Percentiles rank a stretch among this genome's conserved stretches.
phyloP scores from a whole-genome alignment of 129 eudicot genomes.

The carrot (Daucus carota) region DNA sequence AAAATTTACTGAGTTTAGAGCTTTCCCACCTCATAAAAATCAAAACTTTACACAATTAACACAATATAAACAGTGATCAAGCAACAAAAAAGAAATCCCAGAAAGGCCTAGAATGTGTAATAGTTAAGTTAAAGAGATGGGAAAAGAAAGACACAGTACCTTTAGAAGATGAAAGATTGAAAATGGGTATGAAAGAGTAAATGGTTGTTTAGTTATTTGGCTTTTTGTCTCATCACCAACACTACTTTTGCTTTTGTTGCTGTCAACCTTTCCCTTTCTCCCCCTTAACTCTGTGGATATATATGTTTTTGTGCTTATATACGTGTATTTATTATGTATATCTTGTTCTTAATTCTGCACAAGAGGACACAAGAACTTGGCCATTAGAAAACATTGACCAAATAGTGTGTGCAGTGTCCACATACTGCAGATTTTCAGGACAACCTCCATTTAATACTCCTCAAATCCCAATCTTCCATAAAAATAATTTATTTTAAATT shows the following conservation, averaged over 20 bases:
- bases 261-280: constrained; percentile 14
- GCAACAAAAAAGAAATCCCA: not conserved
- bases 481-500: no score
- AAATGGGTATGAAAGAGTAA: not conserved
- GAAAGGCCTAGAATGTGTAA: constrained; percentile 10
- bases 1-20: not conserved
- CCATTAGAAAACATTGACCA: not conserved
- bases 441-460: no score
- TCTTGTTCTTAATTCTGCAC: not conserved
- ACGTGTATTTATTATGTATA: not conserved
- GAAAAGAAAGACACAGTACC: constrained; percentile 13
- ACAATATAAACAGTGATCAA: not conserved
- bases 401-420: not conserved
- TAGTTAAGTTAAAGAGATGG: not conserved
- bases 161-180: constrained; percentile 15
- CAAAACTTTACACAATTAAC: no score
- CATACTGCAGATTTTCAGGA: no score
- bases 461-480: no score
- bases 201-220: constrained; percentile 14
- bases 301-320: not conserved
- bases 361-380: not conserved
- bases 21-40: no score
- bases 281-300: not conserved
- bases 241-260: constrained; percentile 23
- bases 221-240: constrained; percentile 23